Conservation (phyloP, 345 rosid genomes). For the Syzygium oleosum region DNA sequence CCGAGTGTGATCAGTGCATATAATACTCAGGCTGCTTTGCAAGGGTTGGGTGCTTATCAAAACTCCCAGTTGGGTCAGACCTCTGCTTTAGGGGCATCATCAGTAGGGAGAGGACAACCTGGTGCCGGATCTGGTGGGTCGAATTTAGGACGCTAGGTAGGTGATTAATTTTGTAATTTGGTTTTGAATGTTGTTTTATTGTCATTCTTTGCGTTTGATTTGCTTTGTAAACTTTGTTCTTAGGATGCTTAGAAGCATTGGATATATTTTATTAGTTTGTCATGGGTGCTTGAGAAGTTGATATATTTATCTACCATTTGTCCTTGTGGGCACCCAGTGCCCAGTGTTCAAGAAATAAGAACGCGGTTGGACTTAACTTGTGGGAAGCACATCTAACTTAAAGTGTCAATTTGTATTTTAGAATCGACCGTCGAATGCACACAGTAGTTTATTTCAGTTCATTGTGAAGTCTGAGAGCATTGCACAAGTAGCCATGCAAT, state of each 20-base stretch:
- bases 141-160: not conserved
- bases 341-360: not conserved
- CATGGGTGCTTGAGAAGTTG: not conserved
- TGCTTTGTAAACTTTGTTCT: not conserved
- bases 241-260: not conserved
- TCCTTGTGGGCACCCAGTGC: not conserved
- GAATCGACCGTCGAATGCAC: not conserved
- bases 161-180: not conserved
- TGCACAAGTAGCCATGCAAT: not conserved
- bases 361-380: not conserved
- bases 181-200: not conserved
- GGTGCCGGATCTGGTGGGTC: not conserved
- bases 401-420: not conserved
- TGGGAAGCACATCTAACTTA: not conserved
- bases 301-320: not conserved
- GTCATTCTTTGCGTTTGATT: not conserved
- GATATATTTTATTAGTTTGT: not conserved
- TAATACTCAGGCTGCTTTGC: slow-evolving; percentile 12
- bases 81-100: slow-evolving; percentile 6
- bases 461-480: not conserved
- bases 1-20: slow-evolving; percentile 12
- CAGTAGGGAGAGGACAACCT: slow-evolving; percentile 8
- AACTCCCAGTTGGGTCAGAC: slow-evolving; percentile 18
- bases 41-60: slow-evolving; percentile 11
- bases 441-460: not conserved